phyloP scores from a whole-genome alignment of 2,329 filamentous ascomycete species.

The Trichoderma breve region DNA sequence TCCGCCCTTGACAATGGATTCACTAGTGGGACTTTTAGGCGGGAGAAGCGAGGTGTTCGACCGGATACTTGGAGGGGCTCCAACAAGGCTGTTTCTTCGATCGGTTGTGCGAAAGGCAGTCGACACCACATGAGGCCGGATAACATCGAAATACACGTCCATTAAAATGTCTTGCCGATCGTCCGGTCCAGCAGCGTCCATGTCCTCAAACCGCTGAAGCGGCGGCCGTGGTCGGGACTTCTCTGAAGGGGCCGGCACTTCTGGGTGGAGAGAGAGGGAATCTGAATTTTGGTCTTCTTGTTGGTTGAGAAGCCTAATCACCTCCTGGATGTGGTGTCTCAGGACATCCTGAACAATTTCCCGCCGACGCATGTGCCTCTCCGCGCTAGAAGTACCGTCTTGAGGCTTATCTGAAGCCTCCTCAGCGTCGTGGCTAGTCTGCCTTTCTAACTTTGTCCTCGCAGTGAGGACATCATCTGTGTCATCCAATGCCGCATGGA shows the following conservation, averaged over 20 bases:
- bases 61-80: slow-evolving; percentile 23
- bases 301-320: slow-evolving; percentile 47
- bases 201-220: slow-evolving; percentile 42
- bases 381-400: background rate
- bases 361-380: slow-evolving; percentile 28
- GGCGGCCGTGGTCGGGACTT: slow-evolving; percentile 13
- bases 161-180: slow-evolving; percentile 51
- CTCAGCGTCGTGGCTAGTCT: background rate
- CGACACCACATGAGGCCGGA: slow-evolving; percentile 42
- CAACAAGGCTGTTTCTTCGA: slow-evolving; percentile 28
- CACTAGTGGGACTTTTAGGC: background rate
- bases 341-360: slow-evolving; percentile 46
- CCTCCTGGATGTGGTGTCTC: slow-evolving; percentile 49
- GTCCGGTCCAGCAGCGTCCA: slow-evolving; percentile 47
- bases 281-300: slow-evolving; percentile 33
- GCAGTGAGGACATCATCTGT: slow-evolving; percentile 45
- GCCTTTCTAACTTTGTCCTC: slow-evolving; percentile 24
- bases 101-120: slow-evolving; percentile 32
- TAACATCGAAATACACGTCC: slow-evolving; percentile 49
- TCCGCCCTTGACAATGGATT: background rate
- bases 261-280: slow-evolving; percentile 24
- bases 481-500: slow-evolving; percentile 42
- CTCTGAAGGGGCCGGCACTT: slow-evolving; percentile 23
- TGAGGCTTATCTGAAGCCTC: background rate
- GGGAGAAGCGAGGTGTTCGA: slow-evolving; percentile 13